Base-by-base conservation (phyloP, 2,329 filamentous ascomycete species). In the Hypoxylon sp. region DNA sequence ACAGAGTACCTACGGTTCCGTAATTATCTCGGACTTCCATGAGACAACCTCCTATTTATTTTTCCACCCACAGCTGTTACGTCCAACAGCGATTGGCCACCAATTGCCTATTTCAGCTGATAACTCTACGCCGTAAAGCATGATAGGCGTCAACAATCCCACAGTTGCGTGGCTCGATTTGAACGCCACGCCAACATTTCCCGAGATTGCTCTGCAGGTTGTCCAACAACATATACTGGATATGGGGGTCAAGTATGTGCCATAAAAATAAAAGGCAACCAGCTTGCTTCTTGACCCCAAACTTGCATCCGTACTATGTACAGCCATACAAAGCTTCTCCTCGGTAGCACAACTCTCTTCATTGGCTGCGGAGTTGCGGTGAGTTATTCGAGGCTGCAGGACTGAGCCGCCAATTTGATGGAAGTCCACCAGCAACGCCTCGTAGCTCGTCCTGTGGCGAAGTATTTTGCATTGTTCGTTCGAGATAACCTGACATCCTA, bases 281-380 rank as follows among this genome's bases (percentile, higher is more conserved):
- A 44, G 31, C n/a, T 43, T 13, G 16, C 38, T 36, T 43, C 36
- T 38, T 15, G 31, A 4, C 32, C 56, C 56, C 46, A 59, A 57
- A 51, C 56, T 19, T 46, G 52, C 52, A 57, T 54, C 31, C n/a
- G n/a, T n/a, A n/a, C n/a, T n/a, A n/a, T n/a, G n/a, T n/a, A n/a
- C n/a, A n/a, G n/a, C n/a, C 35, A 16, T 23, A 35, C 32, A 12
- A 51, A 25, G 42, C 30, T 23, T 29, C 8, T 44, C 27, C 19
- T 38, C 42, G 29, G 31, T 17, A 25, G 20, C 23, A 37, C 29
- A 37, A 25, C 16, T 45, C 23, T 31, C 25, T 31, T 45, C 32
- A 56, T 56, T 59, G 49, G 52, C 20, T 38, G 19, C 45, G 36
- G 48, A 56, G 27, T 50, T 56, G 49, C 52, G 49, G 45, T 56